phyloP scores from a whole-genome alignment of 225 moss, liverwort and hornwort species.

The Neckera pumila region DNA sequence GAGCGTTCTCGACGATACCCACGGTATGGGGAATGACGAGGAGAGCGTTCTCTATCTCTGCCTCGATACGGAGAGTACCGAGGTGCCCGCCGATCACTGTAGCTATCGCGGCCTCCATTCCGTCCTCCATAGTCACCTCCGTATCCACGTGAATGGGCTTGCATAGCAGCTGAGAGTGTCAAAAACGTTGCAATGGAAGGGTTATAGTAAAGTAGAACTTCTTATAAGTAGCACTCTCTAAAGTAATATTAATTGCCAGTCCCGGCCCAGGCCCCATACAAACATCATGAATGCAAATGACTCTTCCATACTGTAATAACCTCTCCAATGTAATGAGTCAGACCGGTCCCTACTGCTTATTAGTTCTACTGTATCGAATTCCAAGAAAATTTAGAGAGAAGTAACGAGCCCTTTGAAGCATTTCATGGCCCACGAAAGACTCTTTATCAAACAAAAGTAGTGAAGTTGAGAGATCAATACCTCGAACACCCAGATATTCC shows the following conservation, averaged over 20 bases:
- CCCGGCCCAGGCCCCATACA: too few species aligned
- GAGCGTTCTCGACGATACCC: slow-evolving; percentile 45
- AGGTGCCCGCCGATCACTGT: slow-evolving; percentile 27
- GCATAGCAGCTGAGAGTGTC: slow-evolving; percentile 39
- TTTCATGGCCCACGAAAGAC: background rate
- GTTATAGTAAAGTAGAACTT: background rate
- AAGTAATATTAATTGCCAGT: too few species aligned
- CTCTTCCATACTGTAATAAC: too few species aligned
- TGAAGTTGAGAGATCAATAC: background rate
- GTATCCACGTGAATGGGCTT: slow-evolving; percentile 57
- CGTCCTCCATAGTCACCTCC: slow-evolving; percentile 46
- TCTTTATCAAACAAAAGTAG: background rate
- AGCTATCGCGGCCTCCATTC: slow-evolving; percentile 26
- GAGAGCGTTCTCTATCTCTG: slow-evolving; percentile 51
- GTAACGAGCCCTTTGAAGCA: background rate
- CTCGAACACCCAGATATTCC: slow-evolving; percentile 54
- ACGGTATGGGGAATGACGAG: slow-evolving; percentile 49
- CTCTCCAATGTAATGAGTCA: too few species aligned
- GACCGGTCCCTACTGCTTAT: background rate
- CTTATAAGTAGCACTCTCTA: background rate
- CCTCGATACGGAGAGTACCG: slow-evolving; percentile 43
- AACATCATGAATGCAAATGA: too few species aligned
- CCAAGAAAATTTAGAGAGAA: background rate
- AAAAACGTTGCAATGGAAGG: background rate
- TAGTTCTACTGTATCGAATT: background rate